Base-by-base conservation (phyloP, 208 protist genomes). In the Acanthamoeba sp. region DNA sequence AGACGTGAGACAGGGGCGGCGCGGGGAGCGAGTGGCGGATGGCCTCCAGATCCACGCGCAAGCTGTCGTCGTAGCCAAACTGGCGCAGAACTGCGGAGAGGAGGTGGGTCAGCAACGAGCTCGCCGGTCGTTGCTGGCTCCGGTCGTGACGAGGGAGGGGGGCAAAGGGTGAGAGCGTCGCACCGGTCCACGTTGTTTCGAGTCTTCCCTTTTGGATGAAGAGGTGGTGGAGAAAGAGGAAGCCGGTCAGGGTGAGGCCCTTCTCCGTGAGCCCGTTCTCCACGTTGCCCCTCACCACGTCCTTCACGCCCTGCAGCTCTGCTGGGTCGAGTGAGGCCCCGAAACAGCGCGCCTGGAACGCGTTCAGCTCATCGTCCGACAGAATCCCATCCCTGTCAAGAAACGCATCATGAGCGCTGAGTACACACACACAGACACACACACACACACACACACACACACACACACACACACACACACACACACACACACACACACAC, bases 281-380 rank as follows among this genome's bases (percentile, higher is more conserved):
- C 27, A 73, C 42, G 42, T 91, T 80, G 38, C 24, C 93, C 78
- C 38, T 29, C 18, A 94, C 93, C 6, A 91, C 78, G 32, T 94
- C 59, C 38, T 94, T 94, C 42, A 94, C 93, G 34, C 93, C 78
- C 24, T 88, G 38, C 42, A 94, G 48, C 82, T 94, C 93, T 22
- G 34, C 36, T 1, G 93, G 55, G 14, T 94, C 40, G 27, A 91
- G 80, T 16, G 93, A 69, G 5, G 55, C 76, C 29, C 78, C 78
- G 48, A 94, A 94, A 29, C 93, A 94, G 66, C 57, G 71, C 38
- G 71, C 66, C 62, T 94, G 93, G 34, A 94, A 94, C 18, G 34
- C 62, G 20, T 88, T 91, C 18, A 94, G 42, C 45, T 94, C 93
- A 34, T 78, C 64, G 48, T 94, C 93, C 27, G 34, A 78, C 1